Evolutionary conservation across 192 early-diverging fungal species (phyloP), one percentile per base, ranked within the genome.

Genomic region (Rhizophlyctis rosea): DNA sequence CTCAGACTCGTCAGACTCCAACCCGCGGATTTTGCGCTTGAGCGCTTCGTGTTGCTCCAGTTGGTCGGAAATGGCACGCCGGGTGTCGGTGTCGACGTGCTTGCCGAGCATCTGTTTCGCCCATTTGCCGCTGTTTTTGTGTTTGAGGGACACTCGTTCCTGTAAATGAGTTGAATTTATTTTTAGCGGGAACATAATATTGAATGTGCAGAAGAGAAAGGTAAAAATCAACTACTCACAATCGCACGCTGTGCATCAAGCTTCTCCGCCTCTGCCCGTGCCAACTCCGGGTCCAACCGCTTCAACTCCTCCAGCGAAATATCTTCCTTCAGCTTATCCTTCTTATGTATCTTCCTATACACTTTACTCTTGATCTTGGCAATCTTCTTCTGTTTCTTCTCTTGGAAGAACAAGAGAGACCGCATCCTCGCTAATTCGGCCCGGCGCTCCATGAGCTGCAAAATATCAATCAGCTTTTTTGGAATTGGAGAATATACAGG

Each of bases 341-440:
- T 88, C 67, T 90, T 92, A 55, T 86, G 78, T 31, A 99, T 88
- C 60, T 92, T 89, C 30, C 90, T 86, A 65, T 94, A 99, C 2
- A 91, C 75, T 76, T 97, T 98, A 79, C 91, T 93, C 79, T 99
- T 99, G 72, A 99, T 98, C 77, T 98, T 98, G 52, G 91, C 88
- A 34, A 91, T 79, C 50, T 93, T 86, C 72, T 93, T 96, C 51
- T 87, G 85, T 61, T 94, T 94, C 35, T 87, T 82, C 69, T 98
- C 95, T 47, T 91, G 82, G 32, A 92, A 91, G 79, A 95, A 96
- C 87, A 95, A 85, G 48, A 98, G 76, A 35, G 92, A 90, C 24
- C 95, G 87, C 92, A 96, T 93, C 78, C 87, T 82, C 23, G 87
- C 88, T 34, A 96, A 78, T 54, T 99, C 91, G 0, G 79, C 75